These are phyloP conservation scores for Thielaviopsis populi DNA, from an alignment of 2,329 filamentous ascomycete species.

Conservation along the genomic window DNA sequence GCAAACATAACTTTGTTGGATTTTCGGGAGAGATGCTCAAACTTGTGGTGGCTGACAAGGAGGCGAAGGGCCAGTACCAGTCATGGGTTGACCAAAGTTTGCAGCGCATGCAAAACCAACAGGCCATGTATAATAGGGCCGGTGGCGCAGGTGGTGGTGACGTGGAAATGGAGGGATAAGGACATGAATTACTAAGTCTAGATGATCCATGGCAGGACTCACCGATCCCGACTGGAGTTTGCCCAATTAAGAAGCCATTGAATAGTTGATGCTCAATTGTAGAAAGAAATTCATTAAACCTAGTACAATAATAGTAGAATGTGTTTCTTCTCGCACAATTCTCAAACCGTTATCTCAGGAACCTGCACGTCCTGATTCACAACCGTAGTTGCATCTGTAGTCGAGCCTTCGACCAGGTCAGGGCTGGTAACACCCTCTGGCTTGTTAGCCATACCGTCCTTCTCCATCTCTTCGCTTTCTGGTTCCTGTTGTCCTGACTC, in stretches of 20 bases:
- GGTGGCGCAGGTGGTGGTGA: constrained; percentile 26
- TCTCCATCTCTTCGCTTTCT: neutral
- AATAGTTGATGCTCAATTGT: neutral
- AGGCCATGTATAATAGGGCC: constrained; percentile 24
- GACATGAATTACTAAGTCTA: neutral
- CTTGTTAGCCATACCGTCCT: neutral
- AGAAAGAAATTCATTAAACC: neutral
- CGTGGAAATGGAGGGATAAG: constrained; percentile 28
- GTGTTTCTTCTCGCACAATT: neutral
- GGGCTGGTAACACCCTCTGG: neutral
- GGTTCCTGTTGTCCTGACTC: neutral
- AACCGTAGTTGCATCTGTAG: neutral
- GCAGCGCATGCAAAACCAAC: constrained; percentile 34
- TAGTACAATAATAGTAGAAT: neutral
- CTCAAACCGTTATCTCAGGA: neutral
- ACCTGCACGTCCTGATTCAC: neutral
- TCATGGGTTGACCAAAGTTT: constrained; percentile 58
- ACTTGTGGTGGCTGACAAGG: constrained; percentile 62
- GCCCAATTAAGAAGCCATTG: too few relatives aligned
- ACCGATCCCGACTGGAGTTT: neutral
- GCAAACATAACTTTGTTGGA: constrained; percentile 89
- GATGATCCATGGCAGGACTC: neutral
- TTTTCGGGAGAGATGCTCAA: constrained; percentile 86
- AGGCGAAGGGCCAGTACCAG: constrained; percentile 46
- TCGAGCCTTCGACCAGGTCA: neutral